A percentile compares a stretch with the other conserved stretches of the same genome.
These are phyloP conservation scores for Candida andamanensis DNA, from an alignment of 805 yeast species.

Conservation along the genomic window DNA sequence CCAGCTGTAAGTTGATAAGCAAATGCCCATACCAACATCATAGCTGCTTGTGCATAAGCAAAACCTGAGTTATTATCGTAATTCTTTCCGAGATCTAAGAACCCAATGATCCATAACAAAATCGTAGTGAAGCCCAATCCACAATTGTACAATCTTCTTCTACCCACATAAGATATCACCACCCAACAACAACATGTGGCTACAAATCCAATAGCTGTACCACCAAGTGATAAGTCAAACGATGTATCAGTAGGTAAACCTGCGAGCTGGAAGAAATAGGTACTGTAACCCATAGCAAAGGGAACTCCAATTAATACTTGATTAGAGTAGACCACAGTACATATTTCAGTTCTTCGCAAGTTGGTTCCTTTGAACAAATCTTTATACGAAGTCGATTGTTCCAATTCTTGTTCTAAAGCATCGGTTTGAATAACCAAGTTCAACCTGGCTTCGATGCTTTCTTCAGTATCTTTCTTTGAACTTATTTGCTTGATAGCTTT, in stretches of 20 bases:
- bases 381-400: no score
- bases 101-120: conserved; percentile 7
- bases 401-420: no score
- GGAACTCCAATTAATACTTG: conserved; percentile 9
- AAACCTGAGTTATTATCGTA: background rate
- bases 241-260: conserved; percentile 4
- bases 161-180: conserved; percentile 6
- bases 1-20: conserved; percentile 9
- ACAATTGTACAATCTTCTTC: conserved; percentile 3
- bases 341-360: conserved; percentile 6
- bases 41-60: conserved; percentile 2
- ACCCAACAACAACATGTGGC: conserved; percentile 4
- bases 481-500: conserved; percentile 3
- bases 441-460: conserved; percentile 9
- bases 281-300: conserved; percentile 6
- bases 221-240: conserved; percentile 7
- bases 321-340: conserved; percentile 5
- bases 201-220: conserved; percentile 5
- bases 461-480: conserved; percentile 7
- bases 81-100: no score
- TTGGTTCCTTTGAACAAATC: conserved; percentile 9
- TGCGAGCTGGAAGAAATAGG: conserved; percentile 9
- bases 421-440: conserved; percentile 5
- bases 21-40: conserved; percentile 7
- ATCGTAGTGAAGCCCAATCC: conserved; percentile 2